Evolutionary conservation across 805 yeast species (phyloP).

Genomic region (Candida ipomoeae): DNA sequence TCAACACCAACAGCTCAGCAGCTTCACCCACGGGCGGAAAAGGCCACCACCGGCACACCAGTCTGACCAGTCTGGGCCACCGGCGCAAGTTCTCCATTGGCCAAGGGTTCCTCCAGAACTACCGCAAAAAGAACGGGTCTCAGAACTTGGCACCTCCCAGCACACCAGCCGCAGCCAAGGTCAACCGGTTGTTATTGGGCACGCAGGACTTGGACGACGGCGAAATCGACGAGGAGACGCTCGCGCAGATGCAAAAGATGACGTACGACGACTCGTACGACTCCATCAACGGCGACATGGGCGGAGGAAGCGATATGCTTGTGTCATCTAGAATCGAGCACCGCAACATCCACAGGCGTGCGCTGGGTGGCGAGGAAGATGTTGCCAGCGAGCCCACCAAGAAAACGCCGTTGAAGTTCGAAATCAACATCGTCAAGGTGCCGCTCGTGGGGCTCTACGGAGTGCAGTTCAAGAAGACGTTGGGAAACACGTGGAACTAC

Average conservation of each 20-base stretch:
- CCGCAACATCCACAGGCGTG: conserved; percentile 33
- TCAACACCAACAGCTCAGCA: conserved; percentile 24
- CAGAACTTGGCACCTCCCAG: conserved; percentile 44
- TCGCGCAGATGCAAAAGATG: conserved; percentile 22
- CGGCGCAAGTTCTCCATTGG: conserved; percentile 65
- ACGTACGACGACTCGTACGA: conserved; percentile 57
- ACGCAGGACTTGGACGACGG: conserved; percentile 27
- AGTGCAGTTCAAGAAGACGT: conserved; percentile 87
- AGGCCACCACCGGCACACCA: conserved; percentile 38
- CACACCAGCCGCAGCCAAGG: conserved; percentile 51
- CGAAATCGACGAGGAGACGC: conserved; percentile 27
- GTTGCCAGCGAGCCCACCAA: conserved; percentile 9
- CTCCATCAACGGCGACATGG: conserved; percentile 49
- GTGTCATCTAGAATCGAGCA: conserved; percentile 58
- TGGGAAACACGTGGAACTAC: conserved; percentile 94
- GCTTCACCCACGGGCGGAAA: conserved; percentile 14
- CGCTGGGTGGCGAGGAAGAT: conserved; percentile 24
- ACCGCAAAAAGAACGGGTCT: conserved; percentile 47
- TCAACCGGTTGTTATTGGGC: conserved; percentile 26
- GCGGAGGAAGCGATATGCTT: conserved; percentile 57
- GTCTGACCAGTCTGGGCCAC: conserved; percentile 40
- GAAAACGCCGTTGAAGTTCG: conserved; percentile 71
- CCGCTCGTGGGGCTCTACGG: conserved; percentile 89
- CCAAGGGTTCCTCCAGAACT: conserved; percentile 45
- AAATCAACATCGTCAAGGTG: conserved; percentile 86